These are phyloP conservation scores for Cinnamomum chago DNA, from an alignment of 164 flowering plant genomes.

Conservation along the genomic window DNA sequence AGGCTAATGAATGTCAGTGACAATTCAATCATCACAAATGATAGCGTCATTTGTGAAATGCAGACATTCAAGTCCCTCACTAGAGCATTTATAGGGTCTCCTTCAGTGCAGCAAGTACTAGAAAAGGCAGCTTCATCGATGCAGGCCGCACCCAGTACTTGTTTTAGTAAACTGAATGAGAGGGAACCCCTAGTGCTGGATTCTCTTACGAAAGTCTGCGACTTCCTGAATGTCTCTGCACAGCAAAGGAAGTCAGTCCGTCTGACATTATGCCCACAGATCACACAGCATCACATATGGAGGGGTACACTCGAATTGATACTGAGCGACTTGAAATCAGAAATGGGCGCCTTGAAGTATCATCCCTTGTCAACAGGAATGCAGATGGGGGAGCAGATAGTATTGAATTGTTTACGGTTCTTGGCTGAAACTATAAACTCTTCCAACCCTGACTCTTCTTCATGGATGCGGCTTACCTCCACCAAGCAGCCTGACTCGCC, in stretches of 20 bases:
- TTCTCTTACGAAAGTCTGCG: conserved; percentile 54
- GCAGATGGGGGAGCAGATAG: conserved; percentile 57
- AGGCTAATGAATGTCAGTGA: conserved; percentile 40
- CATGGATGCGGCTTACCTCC: conserved; percentile 77
- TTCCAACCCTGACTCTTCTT: conserved; percentile 40
- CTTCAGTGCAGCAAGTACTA: conserved; percentile 40
- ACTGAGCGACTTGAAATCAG: conserved; percentile 49
- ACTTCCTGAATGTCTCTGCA: conserved; percentile 49
- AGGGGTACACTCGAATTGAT: conserved; percentile 50
- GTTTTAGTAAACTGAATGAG: conserved; percentile 45
- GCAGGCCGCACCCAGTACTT: conserved; percentile 11
- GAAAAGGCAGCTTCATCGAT: conserved; percentile 14
- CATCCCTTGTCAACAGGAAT: conserved; percentile 20
- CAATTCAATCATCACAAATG: conserved; percentile 36
- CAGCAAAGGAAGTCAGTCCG: conserved; percentile 73
- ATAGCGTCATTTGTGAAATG: conserved; percentile 30
- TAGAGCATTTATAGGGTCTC: conserved; percentile 47
- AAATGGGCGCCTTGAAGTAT: conserved; percentile 32
- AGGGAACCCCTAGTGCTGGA: conserved; percentile 46
- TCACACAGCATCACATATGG: conserved; percentile 70
- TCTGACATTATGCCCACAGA: conserved; percentile 52
- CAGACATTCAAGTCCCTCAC: conserved; percentile 49
- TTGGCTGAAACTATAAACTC: conserved; percentile 36
- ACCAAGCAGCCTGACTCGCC: conserved; percentile 24
- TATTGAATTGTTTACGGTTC: conserved; percentile 45